Evolutionary conservation across 768 basidiomycete species (phyloP).

Genomic region (Podaxis sp.): DNA sequence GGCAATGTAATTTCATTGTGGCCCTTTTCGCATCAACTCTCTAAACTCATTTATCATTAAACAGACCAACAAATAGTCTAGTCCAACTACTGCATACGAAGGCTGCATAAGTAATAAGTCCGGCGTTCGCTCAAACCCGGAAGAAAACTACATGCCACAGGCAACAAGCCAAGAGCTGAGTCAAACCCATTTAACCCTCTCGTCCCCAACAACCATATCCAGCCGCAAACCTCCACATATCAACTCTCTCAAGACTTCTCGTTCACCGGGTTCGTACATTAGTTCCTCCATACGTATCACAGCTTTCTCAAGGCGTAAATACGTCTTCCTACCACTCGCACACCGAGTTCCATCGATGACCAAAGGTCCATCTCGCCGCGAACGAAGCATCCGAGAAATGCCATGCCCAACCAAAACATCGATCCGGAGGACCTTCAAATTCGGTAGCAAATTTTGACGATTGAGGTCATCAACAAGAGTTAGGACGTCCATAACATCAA

Average conservation of each 20-base stretch:
- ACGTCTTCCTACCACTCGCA: neutral
- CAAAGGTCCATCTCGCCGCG: neutral
- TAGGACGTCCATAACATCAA: neutral
- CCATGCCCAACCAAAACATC: neutral
- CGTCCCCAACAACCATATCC: neutral
- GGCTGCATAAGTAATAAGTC: too few relatives aligned
- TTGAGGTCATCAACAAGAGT: neutral
- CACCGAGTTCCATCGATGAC: neutral
- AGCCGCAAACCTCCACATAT: neutral
- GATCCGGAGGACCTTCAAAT: neutral
- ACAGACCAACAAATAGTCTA: too few relatives aligned
- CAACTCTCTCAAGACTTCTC: neutral
- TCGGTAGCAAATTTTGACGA: neutral
- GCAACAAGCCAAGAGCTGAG: neutral
- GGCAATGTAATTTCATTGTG: too few relatives aligned
- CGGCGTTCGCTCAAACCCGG: neutral
- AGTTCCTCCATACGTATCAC: neutral
- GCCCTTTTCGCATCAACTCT: too few relatives aligned
- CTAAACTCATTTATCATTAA: too few relatives aligned
- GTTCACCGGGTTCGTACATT: neutral
- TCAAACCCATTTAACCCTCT: neutral
- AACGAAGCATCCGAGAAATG: constrained; percentile 1
- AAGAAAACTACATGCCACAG: neutral
- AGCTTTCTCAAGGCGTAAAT: neutral
- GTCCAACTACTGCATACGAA: too few relatives aligned